Conservation (phyloP, 164 flowering plant genomes). For the Liriodendron chinense region DNA sequence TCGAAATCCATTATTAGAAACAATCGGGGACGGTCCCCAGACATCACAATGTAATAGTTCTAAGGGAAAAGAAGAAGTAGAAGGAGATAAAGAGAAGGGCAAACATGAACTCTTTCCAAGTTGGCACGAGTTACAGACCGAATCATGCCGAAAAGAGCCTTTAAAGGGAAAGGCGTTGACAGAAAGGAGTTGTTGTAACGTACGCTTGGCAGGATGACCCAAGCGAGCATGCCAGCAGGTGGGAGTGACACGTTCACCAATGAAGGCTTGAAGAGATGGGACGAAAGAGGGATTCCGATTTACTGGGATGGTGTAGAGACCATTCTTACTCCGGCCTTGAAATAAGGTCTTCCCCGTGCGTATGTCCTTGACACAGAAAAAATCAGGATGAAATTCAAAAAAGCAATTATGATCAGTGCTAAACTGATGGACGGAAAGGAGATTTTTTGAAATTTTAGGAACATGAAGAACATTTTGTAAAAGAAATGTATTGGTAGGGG, state of each 20-base stretch:
- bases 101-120: background rate
- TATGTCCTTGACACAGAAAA: background rate
- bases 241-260: background rate
- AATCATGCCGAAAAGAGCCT: background rate
- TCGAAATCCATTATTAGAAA: background rate
- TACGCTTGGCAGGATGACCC: background rate
- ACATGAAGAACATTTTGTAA: background rate
- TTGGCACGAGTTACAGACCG: background rate
- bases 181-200: background rate
- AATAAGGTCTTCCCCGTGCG: background rate
- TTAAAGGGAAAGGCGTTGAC: background rate
- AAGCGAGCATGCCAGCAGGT: background rate
- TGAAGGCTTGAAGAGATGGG: background rate
- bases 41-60: background rate
- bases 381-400: background rate
- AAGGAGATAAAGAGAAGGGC: background rate
- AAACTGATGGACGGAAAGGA: background rate
- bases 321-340: background rate
- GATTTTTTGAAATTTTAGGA: background rate
- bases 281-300: background rate
- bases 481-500: background rate
- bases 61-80: background rate
- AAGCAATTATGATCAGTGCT: background rate
- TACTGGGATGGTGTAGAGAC: background rate
- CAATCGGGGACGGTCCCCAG: conserved; percentile 4